Base-by-base conservation (phyloP, 306 rosid genomes). In the Astragalus glycyphyllos region DNA sequence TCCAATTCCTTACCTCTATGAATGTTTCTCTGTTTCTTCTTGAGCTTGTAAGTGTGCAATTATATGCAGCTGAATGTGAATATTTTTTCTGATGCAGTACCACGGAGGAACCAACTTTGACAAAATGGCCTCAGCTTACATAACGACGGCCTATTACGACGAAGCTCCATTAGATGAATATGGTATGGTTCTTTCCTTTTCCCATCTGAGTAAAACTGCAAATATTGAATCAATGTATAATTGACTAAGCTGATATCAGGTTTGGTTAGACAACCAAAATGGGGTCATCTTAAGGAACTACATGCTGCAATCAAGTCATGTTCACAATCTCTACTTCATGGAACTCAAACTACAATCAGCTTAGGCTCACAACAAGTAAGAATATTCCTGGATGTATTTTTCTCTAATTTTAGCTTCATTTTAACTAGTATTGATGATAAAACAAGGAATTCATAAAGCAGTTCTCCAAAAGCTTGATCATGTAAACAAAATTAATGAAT, bases 281-380 rank as follows among this genome's bases (percentile, higher is more conserved):
- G 87, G 88, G 86, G 88, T 3, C 96, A 90, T 86, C 91, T 90
- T 10, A 90, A 83, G 85, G 81, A 88, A 11, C 60, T 90, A 53
- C 97, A 90, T 62, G 88, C 87, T 17, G 83, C 86, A 68, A 65
- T 86, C 53, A 88, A 90, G 81, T 68, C 85, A 38, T 77, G 90
- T 54, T 82, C 89, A 60, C 8, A 73, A 2, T 46, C 89, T 69
- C 59, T 85, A 26, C 85, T 85, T 70, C 73, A 77, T 59, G 85
- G 86, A 65, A 57, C 72, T 49, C 81, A 65, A 38, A 65, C 73
- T 10, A 54, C 26, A 0, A 35, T 70, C 64, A 67, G 63, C 58
- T 73, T 85, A 69, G 86, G 84, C 40, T 7, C 29, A 7, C 55
- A 29, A 50, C 89, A 85, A 59, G 89, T 85, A 77, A 54, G 81